Conservation (phyloP, 2,329 filamentous ascomycete species). For the Fusarium torreyae region DNA sequence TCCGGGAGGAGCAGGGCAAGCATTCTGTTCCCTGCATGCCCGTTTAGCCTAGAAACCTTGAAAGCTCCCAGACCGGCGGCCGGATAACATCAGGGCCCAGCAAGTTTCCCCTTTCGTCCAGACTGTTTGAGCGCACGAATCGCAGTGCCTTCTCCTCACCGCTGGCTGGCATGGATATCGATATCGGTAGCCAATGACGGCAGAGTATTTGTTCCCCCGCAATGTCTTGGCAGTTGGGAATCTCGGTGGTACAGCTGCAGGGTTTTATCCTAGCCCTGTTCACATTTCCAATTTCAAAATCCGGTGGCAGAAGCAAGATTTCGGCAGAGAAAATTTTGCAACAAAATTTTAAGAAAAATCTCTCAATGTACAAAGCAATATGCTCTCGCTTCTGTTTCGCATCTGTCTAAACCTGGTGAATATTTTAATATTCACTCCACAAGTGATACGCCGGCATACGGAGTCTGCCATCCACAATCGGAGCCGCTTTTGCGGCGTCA, state of each 20-base stretch:
- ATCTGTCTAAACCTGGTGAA: slow-evolving; percentile 11
- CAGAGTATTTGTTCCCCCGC: slow-evolving; percentile 31
- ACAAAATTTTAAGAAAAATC: not conserved
- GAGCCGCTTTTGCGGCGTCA: slow-evolving; percentile 34
- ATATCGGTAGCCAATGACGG: slow-evolving; percentile 42
- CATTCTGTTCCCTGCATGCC: slow-evolving; percentile 29
- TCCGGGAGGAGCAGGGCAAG: slow-evolving; percentile 13
- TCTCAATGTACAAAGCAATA: slow-evolving; percentile 6
- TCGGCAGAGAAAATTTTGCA: slow-evolving; percentile 9
- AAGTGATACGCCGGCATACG: slow-evolving; percentile 16
- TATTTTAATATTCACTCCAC: slow-evolving; percentile 22
- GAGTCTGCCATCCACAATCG: slow-evolving; percentile 22
- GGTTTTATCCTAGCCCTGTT: slow-evolving; percentile 27
- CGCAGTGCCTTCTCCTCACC: slow-evolving; percentile 26
- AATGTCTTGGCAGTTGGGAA: slow-evolving; percentile 31
- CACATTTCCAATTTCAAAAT: slow-evolving; percentile 38
- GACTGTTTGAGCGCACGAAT: slow-evolving; percentile 35
- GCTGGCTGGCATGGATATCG: slow-evolving; percentile 38
- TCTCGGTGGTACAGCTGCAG: slow-evolving; percentile 30
- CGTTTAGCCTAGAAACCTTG: slow-evolving; percentile 36
- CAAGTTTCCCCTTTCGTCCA: slow-evolving; percentile 37
- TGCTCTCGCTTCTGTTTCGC: slow-evolving; percentile 16
- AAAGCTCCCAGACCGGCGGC: slow-evolving; percentile 5
- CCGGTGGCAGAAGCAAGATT: slow-evolving; percentile 33
- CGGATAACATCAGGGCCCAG: not conserved